These are phyloP conservation scores for Penicillium sp. DNA, from an alignment of 2,329 filamentous ascomycete species.

Conservation along the genomic window DNA sequence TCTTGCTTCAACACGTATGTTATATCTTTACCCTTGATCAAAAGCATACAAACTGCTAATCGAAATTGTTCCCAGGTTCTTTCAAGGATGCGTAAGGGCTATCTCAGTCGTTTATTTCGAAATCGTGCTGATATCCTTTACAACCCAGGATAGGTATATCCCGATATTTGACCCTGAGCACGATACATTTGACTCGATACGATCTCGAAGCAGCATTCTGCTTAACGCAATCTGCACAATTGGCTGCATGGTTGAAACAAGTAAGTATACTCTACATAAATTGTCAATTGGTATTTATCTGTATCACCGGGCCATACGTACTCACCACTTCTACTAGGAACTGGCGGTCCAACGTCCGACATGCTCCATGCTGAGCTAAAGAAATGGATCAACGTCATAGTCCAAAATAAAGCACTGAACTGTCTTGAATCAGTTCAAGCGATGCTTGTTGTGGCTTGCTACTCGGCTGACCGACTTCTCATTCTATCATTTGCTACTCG, in stretches of 20 bases:
- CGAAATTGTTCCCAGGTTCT: conserved; percentile 27
- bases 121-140: not conserved
- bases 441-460: conserved; percentile 52
- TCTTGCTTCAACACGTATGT: conserved; percentile 34
- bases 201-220: conserved; percentile 49
- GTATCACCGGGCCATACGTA: not conserved
- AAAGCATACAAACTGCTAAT: not conserved
- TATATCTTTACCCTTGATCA: not conserved
- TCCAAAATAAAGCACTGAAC: conserved; percentile 39
- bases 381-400: conserved; percentile 47
- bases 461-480: conserved; percentile 52
- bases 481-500: conserved; percentile 51
- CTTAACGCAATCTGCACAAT: conserved; percentile 54
- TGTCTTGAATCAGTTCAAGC: conserved; percentile 53
- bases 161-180: conserved; percentile 48
- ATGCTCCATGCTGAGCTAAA: conserved; percentile 47
- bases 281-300: not conserved
- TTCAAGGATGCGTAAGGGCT: conserved; percentile 36
- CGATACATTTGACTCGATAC: conserved; percentile 49
- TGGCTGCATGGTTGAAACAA: conserved; percentile 47
- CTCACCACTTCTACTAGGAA: conserved; percentile 15
- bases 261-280: conserved; percentile 9
- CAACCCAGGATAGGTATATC: conserved; percentile 46
- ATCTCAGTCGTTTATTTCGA: not conserved
- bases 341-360: conserved; percentile 38